Evolutionary conservation across 345 rosid genomes (phyloP).

Genomic region (Eucalyptus urophylla): DNA sequence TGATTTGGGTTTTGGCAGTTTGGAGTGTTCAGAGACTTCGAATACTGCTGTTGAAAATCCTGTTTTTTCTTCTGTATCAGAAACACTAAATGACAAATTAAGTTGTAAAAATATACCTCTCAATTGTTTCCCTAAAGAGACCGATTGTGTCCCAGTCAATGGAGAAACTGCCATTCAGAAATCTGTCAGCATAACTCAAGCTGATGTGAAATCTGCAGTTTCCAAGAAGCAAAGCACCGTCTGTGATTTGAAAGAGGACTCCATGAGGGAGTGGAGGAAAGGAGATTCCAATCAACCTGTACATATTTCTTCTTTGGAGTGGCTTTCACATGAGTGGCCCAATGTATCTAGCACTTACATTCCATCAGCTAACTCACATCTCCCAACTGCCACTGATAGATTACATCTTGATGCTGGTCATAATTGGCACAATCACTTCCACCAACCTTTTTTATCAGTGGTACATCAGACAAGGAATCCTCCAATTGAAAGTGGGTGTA

Average conservation of each 20-base stretch:
- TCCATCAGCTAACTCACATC: constrained; percentile 58
- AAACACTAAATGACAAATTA: constrained; percentile 5
- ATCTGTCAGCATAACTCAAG: constrained; percentile 10
- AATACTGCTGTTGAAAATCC: constrained; percentile 5
- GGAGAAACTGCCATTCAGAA: constrained; percentile 12
- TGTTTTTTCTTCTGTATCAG: constrained; percentile 3
- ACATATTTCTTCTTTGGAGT: constrained; percentile 34
- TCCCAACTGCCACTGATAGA: constrained; percentile 85
- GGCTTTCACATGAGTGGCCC: constrained; percentile 85
- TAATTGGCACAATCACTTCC: constrained; percentile 65
- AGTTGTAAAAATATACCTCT: constrained; percentile 10
- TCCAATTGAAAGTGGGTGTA: constrained; percentile 52
- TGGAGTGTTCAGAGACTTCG: constrained; percentile 2
- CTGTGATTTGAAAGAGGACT: constrained; percentile 24
- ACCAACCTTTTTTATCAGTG: constrained; percentile 64
- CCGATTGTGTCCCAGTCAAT: constrained; percentile 5
- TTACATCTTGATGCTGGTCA: constrained; percentile 91
- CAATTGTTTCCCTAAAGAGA: constrained; percentile 3
- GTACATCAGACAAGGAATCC: constrained; percentile 72
- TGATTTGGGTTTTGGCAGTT: not conserved
- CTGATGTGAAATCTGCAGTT: constrained; percentile 7
- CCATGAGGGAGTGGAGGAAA: constrained; percentile 13
- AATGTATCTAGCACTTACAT: constrained; percentile 60
- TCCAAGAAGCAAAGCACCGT: constrained; percentile 11
- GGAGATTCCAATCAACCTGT: constrained; percentile 16